These are phyloP conservation scores for Penicillium paneum DNA, from an alignment of 2,329 filamentous ascomycete genomes.

Conservation along the genomic window DNA sequence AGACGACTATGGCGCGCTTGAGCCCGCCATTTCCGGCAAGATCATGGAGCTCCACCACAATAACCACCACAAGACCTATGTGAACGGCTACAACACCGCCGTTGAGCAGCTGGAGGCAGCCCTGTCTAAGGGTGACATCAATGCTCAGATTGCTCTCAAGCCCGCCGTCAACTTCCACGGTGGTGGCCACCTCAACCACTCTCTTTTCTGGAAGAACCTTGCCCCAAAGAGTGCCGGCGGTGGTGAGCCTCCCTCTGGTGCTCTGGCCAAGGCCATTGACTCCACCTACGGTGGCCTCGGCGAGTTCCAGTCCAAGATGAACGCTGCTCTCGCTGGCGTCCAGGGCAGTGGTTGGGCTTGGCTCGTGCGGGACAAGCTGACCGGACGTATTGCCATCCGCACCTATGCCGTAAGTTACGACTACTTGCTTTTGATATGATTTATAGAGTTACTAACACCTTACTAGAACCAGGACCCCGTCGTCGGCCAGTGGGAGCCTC, in stretches of 20 bases:
- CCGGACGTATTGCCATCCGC: constrained; percentile 55
- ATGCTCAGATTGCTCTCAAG: constrained; percentile 58
- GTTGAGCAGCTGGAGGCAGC: constrained; percentile 66
- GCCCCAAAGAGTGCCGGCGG: constrained; percentile 61
- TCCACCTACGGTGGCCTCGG: constrained; percentile 58
- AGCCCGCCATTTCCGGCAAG: constrained; percentile 76
- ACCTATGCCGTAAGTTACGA: constrained; percentile 58
- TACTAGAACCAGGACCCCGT: constrained; percentile 79
- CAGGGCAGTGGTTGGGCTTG: constrained; percentile 65
- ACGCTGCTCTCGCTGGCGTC: constrained; percentile 61
- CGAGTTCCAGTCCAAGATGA: constrained; percentile 61
- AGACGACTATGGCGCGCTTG: constrained; percentile 97
- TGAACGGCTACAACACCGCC: constrained; percentile 81
- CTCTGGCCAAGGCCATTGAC: constrained; percentile 58
- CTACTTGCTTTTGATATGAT: too few species aligned
- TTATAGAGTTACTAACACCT: constrained; percentile 10
- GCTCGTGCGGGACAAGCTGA: constrained; percentile 61
- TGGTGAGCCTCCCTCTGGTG: constrained; percentile 60
- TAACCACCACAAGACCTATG: constrained; percentile 93
- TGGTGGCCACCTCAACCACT: constrained; percentile 62
- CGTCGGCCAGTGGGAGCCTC: constrained; percentile 73
- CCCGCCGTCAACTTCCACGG: constrained; percentile 64
- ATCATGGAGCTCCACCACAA: constrained; percentile 97
- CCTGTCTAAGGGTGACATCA: constrained; percentile 52
- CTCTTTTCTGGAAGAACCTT: constrained; percentile 66